Evolutionary conservation across 257 asterid genomes (phyloP), one percentile per base, ranked within the genome.

Genomic region (Nicotiana obtusifolia): DNA sequence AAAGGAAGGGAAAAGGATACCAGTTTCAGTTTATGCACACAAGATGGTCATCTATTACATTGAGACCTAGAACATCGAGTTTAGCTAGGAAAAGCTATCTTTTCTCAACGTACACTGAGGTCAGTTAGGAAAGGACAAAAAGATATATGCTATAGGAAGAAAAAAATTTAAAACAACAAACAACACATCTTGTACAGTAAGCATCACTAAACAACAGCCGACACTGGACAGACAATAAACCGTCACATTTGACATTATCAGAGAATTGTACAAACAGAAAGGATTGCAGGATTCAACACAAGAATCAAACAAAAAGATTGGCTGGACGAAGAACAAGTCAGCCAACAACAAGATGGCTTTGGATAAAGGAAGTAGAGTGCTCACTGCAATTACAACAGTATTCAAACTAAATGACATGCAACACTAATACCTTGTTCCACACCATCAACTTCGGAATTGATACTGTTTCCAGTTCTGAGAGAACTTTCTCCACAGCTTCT

Each of bases 401-500:
- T 24, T 33, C 37, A 77, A 56, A n/a, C 9, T 19, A 37, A 76
- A 20, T 4, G 77, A 54, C 52, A 37, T 64, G 20, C 81, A 31
- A 77, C 69, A 26, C 10, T 71, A 44, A 5, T 87, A 95, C 99
- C 98, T 95, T 95, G 89, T 95, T 95, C 99, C 99, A 95, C 69
- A 94, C 94, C 81, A 93, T 90, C 87, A 95, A 79, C 85, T 82
- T 92, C 49, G 98, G 98, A 83, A 94, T 91, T 69, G 97, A 90
- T 73, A 89, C 82, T 24, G 94, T 89, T 77, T 91, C 95, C 64
- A 95, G 95, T 86, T 95, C 97, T 49, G 91, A 83, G 79, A 95
- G 99, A 87, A 95, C 98, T 89, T 92, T 92, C 79, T 95, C 96
- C 85, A 95, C 99, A 61, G 99, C 99, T 33, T 88, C 95, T 53